A percentile compares a stretch with the other conserved stretches of the same genome.
phyloP scores from a whole-genome alignment of 2,329 filamentous ascomycete species.

The Botrytis fabae region DNA sequence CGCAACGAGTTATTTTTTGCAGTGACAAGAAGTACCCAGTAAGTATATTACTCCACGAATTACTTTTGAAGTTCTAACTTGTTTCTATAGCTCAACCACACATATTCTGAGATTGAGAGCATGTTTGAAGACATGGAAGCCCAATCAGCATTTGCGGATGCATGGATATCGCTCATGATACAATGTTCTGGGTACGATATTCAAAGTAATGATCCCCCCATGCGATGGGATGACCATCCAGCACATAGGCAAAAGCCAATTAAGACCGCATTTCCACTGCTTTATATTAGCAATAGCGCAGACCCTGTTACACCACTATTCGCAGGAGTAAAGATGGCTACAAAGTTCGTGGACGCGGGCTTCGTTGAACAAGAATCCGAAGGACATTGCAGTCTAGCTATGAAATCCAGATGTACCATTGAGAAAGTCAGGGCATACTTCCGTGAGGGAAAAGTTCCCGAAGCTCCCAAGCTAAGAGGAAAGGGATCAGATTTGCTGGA shows the following conservation, averaged over 20 bases:
- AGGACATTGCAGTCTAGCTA: conserved; percentile 35
- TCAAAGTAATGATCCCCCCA: conserved; percentile 33
- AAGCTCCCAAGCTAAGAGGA: conserved; percentile 25
- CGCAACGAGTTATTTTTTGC: conserved; percentile 36
- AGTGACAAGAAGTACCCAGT: conserved; percentile 38
- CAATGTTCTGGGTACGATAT: conserved; percentile 35
- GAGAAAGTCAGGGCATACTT: conserved; percentile 35
- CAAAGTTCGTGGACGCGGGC: conserved; percentile 35
- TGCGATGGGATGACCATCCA: conserved; percentile 38
- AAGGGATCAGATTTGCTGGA: conserved; percentile 27
- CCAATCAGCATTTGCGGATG: conserved; percentile 32
- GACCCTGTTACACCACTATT: conserved; percentile 44
- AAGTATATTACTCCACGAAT: conserved; percentile 11
- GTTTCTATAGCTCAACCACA: conserved; percentile 34
- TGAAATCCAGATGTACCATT: conserved; percentile 35
- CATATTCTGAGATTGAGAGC: conserved; percentile 33
- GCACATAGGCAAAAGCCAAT: conserved; percentile 34
- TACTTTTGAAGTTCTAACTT: conserved; percentile 1
- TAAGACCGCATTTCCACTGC: conserved; percentile 43
- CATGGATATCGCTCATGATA: conserved; percentile 35
- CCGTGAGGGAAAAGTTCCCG: conserved; percentile 33
- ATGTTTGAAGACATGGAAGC: conserved; percentile 32
- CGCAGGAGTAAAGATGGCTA: conserved; percentile 38
- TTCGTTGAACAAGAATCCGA: conserved; percentile 37
- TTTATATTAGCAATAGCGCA: conserved; percentile 45